Evolutionary conservation across 176 grass and related monocot species (phyloP).

Genomic region (Triticum turgidum): DNA sequence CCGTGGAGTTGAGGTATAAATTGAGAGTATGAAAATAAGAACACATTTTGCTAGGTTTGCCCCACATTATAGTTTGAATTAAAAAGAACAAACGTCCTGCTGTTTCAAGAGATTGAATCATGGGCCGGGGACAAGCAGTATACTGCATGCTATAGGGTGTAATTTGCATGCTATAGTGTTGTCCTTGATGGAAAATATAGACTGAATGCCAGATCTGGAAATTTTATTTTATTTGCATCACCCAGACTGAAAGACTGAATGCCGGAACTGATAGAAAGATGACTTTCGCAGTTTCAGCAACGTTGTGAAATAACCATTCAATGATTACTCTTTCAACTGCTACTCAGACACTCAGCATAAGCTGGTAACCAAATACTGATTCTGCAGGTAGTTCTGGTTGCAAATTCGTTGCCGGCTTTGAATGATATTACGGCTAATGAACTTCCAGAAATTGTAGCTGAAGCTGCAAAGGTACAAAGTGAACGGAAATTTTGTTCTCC

Average conservation of each 20-base stretch:
- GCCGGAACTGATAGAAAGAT: constrained; percentile 12
- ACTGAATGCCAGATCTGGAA: background rate
- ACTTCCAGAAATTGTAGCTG: constrained; percentile 95
- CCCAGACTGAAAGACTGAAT: no score
- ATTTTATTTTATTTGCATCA: background rate
- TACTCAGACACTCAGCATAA: background rate
- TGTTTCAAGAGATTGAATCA: constrained; percentile 15
- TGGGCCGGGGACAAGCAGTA: background rate
- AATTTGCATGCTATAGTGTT: background rate
- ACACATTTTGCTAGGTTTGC: background rate
- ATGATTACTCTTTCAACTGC: constrained; percentile 14
- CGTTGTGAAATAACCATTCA: constrained; percentile 18
- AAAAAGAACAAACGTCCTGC: background rate
- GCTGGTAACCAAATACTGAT: constrained; percentile 11
- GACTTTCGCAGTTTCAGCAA: background rate
- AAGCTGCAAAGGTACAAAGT: constrained; percentile 82
- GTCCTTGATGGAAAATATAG: background rate
- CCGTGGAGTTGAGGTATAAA: constrained; percentile 78
- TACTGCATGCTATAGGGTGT: constrained; percentile 1
- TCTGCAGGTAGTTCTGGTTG: constrained; percentile 88
- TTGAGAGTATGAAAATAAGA: background rate
- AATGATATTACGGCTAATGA: constrained; percentile 95
- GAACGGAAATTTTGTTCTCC: constrained; percentile 7
- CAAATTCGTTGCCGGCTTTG: constrained; percentile 88
- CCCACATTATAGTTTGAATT: constrained; percentile 20